Conservation (phyloP, 1,284 basidiomycete genomes). For the Heterobasidion parviporum region DNA sequence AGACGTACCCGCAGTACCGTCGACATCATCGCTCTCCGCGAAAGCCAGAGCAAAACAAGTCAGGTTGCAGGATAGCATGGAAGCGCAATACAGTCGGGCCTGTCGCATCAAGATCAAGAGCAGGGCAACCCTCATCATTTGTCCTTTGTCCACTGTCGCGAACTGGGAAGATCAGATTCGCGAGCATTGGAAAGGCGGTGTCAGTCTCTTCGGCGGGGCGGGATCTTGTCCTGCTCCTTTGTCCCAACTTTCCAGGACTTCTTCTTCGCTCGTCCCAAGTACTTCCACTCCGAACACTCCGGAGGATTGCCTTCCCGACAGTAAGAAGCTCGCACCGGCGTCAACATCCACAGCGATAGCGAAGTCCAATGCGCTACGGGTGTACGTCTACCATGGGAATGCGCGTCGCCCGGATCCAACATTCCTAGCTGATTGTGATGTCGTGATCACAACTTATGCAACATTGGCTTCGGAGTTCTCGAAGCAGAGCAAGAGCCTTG, state of each 20-base stretch:
- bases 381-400: conserved; percentile 97
- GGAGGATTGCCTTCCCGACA: background rate
- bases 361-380: conserved; percentile 46
- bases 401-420: conserved; percentile 78
- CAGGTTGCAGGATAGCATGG: conserved; percentile 57
- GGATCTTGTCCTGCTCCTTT: conserved; percentile 23
- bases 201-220: conserved; percentile 73
- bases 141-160: conserved; percentile 92
- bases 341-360: background rate
- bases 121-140: conserved; percentile 92
- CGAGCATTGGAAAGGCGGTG: conserved; percentile 89
- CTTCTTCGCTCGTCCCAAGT: conserved; percentile 13
- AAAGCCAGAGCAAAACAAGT: conserved; percentile 59
- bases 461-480: conserved; percentile 94
- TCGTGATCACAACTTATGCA: conserved; percentile 96
- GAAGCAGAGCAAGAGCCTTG: conserved; percentile 69
- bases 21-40: conserved; percentile 21
- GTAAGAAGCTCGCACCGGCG: background rate
- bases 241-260: background rate
- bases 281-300: conserved; percentile 6
- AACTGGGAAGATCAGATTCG: conserved; percentile 99
- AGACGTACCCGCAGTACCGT: conserved; percentile 16
- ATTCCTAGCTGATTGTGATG: conserved; percentile 89
- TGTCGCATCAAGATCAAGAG: conserved; percentile 74
- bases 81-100: conserved; percentile 59